These are phyloP conservation scores for Ustilago shanxiensis DNA, from an alignment of 1,284 basidiomycete species.

Conservation along the genomic window DNA sequence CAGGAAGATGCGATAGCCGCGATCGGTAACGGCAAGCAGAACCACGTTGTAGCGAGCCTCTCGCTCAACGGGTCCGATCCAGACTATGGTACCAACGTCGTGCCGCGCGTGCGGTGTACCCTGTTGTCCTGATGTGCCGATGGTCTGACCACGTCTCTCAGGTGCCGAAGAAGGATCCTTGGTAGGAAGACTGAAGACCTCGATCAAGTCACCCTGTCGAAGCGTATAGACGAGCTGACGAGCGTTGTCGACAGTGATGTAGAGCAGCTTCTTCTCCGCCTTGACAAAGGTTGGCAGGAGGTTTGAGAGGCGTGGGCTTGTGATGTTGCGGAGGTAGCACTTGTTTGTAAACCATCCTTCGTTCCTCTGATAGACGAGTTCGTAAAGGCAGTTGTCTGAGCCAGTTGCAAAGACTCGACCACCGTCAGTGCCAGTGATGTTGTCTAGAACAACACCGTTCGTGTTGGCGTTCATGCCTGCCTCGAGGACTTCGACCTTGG, in stretches of 20 bases:
- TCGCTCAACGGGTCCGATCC: slow-evolving; percentile 57
- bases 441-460: slow-evolving; percentile 80
- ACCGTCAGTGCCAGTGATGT: slow-evolving; percentile 81
- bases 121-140: slow-evolving; percentile 63
- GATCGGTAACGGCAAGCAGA: slow-evolving; percentile 66
- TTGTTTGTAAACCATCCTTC: slow-evolving; percentile 92
- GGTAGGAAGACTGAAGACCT: slow-evolving; percentile 61
- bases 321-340: slow-evolving; percentile 80
- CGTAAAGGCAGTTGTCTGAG: slow-evolving; percentile 88
- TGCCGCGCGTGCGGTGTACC: slow-evolving; percentile 62
- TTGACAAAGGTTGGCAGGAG: slow-evolving; percentile 67
- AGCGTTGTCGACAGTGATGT: slow-evolving; percentile 59
- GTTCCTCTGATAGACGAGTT: slow-evolving; percentile 89
- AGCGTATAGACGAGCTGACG: slow-evolving; percentile 65
- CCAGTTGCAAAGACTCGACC: slow-evolving; percentile 93
- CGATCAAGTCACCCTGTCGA: slow-evolving; percentile 63
- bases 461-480: slow-evolving; percentile 85
- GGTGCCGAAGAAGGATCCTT: slow-evolving; percentile 59
- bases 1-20: slow-evolving; percentile 67
- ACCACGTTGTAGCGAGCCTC: slow-evolving; percentile 53
- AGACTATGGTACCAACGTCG: slow-evolving; percentile 61
- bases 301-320: slow-evolving; percentile 71
- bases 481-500: slow-evolving; percentile 84
- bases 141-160: slow-evolving; percentile 57
- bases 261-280: slow-evolving; percentile 75